phyloP scores from a whole-genome alignment of 192 early-diverging fungal species.

The Coemansia erecta region DNA sequence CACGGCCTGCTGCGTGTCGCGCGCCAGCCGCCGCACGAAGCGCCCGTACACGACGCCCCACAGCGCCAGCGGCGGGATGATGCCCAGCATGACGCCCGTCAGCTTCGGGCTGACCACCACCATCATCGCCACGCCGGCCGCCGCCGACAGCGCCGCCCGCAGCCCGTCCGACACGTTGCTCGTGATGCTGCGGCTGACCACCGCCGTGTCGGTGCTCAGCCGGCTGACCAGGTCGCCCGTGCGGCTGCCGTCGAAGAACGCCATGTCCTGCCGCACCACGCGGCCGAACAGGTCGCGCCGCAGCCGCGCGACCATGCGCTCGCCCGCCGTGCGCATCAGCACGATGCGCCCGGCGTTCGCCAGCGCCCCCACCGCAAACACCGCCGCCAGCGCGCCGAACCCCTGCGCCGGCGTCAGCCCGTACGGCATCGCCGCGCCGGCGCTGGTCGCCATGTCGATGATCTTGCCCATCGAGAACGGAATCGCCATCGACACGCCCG shows the following conservation, averaged over 20 bases:
- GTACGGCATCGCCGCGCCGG: slow-evolving; percentile 36
- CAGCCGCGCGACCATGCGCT: slow-evolving; percentile 58
- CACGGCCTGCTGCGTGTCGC: slow-evolving; percentile 63
- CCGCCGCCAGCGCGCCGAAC: slow-evolving; percentile 51
- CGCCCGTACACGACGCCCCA: slow-evolving; percentile 69
- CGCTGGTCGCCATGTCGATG: slow-evolving; percentile 62
- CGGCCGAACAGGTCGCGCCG: slow-evolving; percentile 53
- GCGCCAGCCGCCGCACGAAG: slow-evolving; percentile 60
- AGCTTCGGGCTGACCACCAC: slow-evolving; percentile 64
- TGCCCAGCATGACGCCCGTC: slow-evolving; percentile 67
- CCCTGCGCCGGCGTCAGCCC: slow-evolving; percentile 57
- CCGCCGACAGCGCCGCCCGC: slow-evolving; percentile 58
- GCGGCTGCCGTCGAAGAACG: slow-evolving; percentile 62
- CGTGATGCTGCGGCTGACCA: slow-evolving; percentile 73
- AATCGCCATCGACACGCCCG: slow-evolving; percentile 62
- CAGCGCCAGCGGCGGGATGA: slow-evolving; percentile 71
- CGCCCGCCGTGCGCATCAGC: slow-evolving; percentile 60
- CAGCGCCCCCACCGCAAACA: slow-evolving; percentile 57
- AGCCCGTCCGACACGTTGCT: slow-evolving; percentile 75
- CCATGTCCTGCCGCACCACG: slow-evolving; percentile 61
- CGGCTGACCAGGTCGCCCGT: slow-evolving; percentile 77
- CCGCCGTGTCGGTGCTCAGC: slow-evolving; percentile 70
- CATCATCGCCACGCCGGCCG: slow-evolving; percentile 66
- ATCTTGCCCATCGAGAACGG: slow-evolving; percentile 70
- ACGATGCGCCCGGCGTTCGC: slow-evolving; percentile 60